Evolutionary conservation across 257 asterid species (phyloP).

Genomic region (Rubia yunnanensis): DNA sequence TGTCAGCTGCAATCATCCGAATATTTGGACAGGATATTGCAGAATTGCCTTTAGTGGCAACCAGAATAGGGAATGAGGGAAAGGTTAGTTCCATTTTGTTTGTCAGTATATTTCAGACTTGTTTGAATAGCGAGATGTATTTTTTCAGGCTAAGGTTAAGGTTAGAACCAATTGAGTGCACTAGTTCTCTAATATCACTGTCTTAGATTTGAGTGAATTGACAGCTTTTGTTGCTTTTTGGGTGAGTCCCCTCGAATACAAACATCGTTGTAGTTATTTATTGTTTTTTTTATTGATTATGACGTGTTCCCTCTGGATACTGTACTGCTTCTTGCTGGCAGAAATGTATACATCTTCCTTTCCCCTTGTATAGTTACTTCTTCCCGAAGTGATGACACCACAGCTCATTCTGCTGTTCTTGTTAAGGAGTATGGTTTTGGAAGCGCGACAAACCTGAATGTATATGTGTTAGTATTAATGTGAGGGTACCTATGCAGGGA

Average conservation of each 20-base stretch:
- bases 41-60: slow-evolving; percentile 95
- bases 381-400: background rate
- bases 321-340: background rate
- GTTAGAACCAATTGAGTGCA: background rate
- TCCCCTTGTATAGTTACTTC: background rate
- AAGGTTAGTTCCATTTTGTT: slow-evolving; percentile 42
- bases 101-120: background rate
- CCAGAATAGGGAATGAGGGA: slow-evolving; percentile 63
- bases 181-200: background rate
- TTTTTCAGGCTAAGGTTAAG: background rate
- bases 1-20: slow-evolving; percentile 87
- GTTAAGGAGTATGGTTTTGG: background rate
- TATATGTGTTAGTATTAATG: background rate
- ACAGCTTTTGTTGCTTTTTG: background rate
- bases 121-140: background rate
- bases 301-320: background rate
- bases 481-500: slow-evolving; percentile 49
- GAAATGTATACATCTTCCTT: background rate
- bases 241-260: background rate
- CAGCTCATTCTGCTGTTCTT: background rate
- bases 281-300: background rate
- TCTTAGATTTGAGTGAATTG: background rate
- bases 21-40: slow-evolving; percentile 89
- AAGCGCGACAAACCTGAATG: background rate
- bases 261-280: background rate